Conservation (phyloP, 2,329 filamentous ascomycete species). For the Trichoderma atroviride region DNA sequence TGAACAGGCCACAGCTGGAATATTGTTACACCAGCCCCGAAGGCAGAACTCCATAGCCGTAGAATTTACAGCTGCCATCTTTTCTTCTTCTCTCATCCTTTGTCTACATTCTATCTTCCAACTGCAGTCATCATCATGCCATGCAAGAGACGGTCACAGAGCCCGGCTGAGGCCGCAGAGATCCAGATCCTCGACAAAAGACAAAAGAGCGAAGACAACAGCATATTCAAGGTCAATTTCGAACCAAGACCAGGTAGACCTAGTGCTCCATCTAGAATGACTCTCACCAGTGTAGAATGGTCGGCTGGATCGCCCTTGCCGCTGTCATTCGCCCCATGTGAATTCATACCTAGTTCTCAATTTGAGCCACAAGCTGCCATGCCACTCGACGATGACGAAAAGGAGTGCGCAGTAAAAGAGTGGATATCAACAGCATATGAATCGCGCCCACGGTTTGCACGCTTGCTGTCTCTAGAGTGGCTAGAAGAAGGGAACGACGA, state of each 20-base stretch:
- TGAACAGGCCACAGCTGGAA: not conserved
- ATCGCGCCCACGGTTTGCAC: not conserved
- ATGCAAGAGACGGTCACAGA: not conserved
- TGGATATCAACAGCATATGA: not conserved
- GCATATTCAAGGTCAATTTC: not conserved
- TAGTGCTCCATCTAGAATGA: not conserved
- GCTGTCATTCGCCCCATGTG: too few species aligned
- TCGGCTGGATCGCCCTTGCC: not conserved
- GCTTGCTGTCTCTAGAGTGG: not conserved
- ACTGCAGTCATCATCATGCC: not conserved
- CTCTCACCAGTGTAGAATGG: not conserved
- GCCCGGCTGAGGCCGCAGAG: too few species aligned
- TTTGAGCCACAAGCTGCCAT: not conserved
- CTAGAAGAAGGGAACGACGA: too few species aligned
- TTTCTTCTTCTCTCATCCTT: not conserved
- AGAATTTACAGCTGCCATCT: not conserved
- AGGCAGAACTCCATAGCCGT: not conserved
- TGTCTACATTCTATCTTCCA: too few species aligned
- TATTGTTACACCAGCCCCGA: not conserved
- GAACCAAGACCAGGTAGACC: not conserved
- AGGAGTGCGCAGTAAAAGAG: not conserved
- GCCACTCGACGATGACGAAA: fast-evolving
- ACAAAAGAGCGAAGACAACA: not conserved
- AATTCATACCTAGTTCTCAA: not conserved
- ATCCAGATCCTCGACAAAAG: not conserved